Evolutionary conservation across 371 early-diverging fungal species (phyloP).

Genomic region (Encephalitozoon romaleae): DNA sequence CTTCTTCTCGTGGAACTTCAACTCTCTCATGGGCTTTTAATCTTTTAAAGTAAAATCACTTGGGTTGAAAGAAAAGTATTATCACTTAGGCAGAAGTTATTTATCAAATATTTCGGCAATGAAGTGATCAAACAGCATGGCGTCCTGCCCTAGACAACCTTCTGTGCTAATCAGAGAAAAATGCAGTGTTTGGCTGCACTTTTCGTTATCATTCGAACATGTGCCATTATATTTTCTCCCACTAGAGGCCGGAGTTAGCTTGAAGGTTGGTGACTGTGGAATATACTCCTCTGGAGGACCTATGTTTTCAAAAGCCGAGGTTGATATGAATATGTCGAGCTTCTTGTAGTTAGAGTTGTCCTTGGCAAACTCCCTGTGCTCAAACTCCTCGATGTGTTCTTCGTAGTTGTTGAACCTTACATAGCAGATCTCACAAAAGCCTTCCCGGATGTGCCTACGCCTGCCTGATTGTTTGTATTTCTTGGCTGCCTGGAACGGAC

Average conservation of each 20-base stretch:
- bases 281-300: background rate
- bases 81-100: background rate
- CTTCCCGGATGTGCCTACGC: conserved; percentile 26
- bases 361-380: conserved; percentile 46
- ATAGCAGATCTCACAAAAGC: conserved; percentile 60
- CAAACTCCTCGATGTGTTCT: conserved; percentile 39
- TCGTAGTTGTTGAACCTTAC: conserved; percentile 53
- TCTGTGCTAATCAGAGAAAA: background rate
- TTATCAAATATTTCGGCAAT: conserved; percentile 14
- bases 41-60: background rate
- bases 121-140: background rate
- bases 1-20: conserved; percentile 92
- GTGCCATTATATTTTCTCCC: background rate
- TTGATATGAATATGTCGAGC: conserved; percentile 52
- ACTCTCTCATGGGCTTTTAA: conserved; percentile 61
- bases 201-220: background rate
- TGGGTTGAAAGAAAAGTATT: background rate
- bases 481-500: conserved; percentile 31
- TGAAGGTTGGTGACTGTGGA: conserved; percentile 7
- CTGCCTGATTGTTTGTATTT: conserved; percentile 7
- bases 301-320: background rate
- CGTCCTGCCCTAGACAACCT: background rate
- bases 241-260: background rate
- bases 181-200: background rate
- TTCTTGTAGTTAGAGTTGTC: conserved; percentile 47